Base-by-base conservation (phyloP, 768 basidiomycete genomes). In the Naganishia kalamii region DNA sequence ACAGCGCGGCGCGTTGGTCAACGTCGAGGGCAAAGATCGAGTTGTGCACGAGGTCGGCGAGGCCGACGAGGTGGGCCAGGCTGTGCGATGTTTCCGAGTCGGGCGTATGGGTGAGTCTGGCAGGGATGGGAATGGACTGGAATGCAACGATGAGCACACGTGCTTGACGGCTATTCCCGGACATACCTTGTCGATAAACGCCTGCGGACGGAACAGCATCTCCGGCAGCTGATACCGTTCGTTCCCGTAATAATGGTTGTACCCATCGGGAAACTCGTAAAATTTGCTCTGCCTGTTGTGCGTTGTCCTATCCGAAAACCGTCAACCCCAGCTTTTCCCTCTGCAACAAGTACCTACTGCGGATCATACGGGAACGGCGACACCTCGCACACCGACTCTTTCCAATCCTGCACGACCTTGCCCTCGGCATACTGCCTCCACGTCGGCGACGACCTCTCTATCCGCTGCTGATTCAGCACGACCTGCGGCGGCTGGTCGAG, bases 191-290 rank as follows among this genome's bases (percentile, higher is more conserved):
- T 78, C 71, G 47, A 77, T 71, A 63, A 72, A 79, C 37, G 71
- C 67, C 54, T 75, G 72, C 2, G 92, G 90, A 65, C 83, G 83
- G 82, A 94, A 98, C 77, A 90, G 87, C 65, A 90, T 86, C 78
- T 99, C 96, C 57, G 92, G 89, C 15, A 91, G 86, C 64, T 83
- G 81, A 77, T 86, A 89, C 35, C 94, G 85, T 73, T 97, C 90
- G 10, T 83, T 72, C 0, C 87, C 88, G 78, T 92, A 96, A 72
- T 85, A 86, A 11, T 85, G 82, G 73, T 87, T 90, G 80, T 86
- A 97, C 0, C 96, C 96, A 35, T 90, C 91, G 0, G 96, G 90
- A 80, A 99, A 97, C 80, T 99, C 96, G 80, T 94, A 98, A 23
- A 75, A 69, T 33, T 74, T 62, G 3, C 69, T 69, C 84, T 87